These are phyloP conservation scores for Begonia masoniana DNA, from an alignment of 306 rosid species.

Conservation along the genomic window DNA sequence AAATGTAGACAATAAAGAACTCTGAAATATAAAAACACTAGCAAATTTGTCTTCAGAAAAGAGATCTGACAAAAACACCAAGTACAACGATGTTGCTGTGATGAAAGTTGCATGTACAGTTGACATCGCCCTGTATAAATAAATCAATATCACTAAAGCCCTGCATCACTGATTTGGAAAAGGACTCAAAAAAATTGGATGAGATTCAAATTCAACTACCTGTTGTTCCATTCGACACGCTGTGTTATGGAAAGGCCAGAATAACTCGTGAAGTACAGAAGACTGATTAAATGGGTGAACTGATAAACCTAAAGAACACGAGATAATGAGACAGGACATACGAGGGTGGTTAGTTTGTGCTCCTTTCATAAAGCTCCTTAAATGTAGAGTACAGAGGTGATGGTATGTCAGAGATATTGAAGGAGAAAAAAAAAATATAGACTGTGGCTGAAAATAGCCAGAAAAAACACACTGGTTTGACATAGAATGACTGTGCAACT, in stretches of 20 bases:
- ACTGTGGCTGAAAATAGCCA: too few relatives aligned
- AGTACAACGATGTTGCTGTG: slow-evolving; percentile 61
- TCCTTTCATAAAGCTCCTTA: too few relatives aligned
- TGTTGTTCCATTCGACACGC: slow-evolving; percentile 83
- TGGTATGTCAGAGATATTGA: too few relatives aligned
- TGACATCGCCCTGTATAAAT: slow-evolving; percentile 62
- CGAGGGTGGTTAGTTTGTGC: too few relatives aligned
- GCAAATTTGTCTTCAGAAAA: slow-evolving; percentile 33
- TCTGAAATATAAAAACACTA: slow-evolving; percentile 38
- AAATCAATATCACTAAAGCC: slow-evolving; percentile 4
- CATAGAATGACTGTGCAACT: too few relatives aligned
- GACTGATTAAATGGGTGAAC: slow-evolving; percentile 52
- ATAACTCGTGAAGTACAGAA: slow-evolving; percentile 66
- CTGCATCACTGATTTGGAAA: slow-evolving; percentile 8
- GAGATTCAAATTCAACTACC: slow-evolving; percentile 29
- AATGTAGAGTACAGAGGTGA: too few relatives aligned
- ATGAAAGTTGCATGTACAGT: slow-evolving; percentile 79
- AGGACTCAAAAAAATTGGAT: slow-evolving; percentile 11
- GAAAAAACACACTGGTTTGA: too few relatives aligned
- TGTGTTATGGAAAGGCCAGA: slow-evolving; percentile 60
- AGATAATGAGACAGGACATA: too few relatives aligned
- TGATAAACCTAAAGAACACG: slow-evolving; percentile 43
- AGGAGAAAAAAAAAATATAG: too few relatives aligned
- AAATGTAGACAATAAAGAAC: slow-evolving; percentile 52
- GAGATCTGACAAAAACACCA: slow-evolving; percentile 73